Evolutionary conservation across 2,329 filamentous ascomycete species (phyloP), one percentile per base, ranked within the genome.

Genomic region (Pseudomassariella vexata): DNA sequence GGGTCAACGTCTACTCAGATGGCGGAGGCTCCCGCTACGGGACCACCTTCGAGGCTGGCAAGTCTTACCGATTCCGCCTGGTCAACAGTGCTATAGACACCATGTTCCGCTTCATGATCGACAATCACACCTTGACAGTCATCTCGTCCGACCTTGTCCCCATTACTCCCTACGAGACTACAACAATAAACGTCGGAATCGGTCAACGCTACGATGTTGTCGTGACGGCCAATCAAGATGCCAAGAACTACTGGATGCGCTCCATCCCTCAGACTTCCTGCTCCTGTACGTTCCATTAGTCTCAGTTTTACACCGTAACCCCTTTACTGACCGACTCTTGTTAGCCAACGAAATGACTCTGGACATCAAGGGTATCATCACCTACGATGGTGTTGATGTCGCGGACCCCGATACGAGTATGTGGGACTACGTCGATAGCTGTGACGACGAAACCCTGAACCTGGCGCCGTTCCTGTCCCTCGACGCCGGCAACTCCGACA

Each of bases 141-240:
- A 72, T 79, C 27, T 60, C 63, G 1, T 59, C 53, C 10, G 76
- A 77, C 36, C 53, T 77, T 4, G 70, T 79, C 0, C 69, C 73
- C 2, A 61, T 79, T 11, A 42, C 59, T 18, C 73, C 74, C 0
- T 79, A 69, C 37, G 51, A 50, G 1, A 64, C 71, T 1, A 57
- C 60, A 0, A 57, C 52, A 20, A 35, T 73, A 6, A 55, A 53
- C n/a, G 46, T 73, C 27, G 59, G 53, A 6, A 66, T 69, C 40
- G 65, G 65, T n/a, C 51, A 58, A 41, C 52, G 20, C 12, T 46
- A 39, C 30, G 37, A 39, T 19, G 37, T 39, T 10, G 26, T 39
- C 19, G 27, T 39, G n/a, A 36, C 28, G 3, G 37, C 37, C 18
- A 28, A 39, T 22, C 36, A 38, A 26, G 42, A 40, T 9, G 41